Conservation (phyloP, 257 asterid species). For the Parsonsia alboflavescens region DNA sequence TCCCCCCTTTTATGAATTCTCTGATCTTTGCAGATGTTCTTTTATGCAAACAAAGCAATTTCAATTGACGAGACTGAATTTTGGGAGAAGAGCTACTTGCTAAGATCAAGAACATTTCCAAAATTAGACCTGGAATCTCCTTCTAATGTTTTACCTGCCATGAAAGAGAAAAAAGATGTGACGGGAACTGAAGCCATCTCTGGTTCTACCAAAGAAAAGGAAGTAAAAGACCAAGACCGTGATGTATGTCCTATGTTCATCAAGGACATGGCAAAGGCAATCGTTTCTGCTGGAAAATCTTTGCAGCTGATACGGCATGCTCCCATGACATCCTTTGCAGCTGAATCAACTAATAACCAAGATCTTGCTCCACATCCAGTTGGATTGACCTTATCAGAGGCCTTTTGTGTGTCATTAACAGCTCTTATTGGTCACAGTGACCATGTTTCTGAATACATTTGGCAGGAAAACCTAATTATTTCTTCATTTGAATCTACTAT, state of each 20-base stretch:
- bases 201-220: constrained; percentile 41
- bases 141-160: constrained; percentile 32
- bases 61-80: constrained; percentile 83
- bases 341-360: constrained; percentile 30
- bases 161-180: constrained; percentile 33
- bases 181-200: constrained; percentile 45
- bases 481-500: constrained; percentile 32
- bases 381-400: constrained; percentile 87
- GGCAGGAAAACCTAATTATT: constrained; percentile 39
- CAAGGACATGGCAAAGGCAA: constrained; percentile 65
- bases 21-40: constrained; percentile 66
- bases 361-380: constrained; percentile 35
- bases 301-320: constrained; percentile 83
- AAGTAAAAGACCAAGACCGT: constrained; percentile 39
- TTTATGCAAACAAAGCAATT: constrained; percentile 63
- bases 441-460: constrained; percentile 55
- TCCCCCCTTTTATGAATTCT: not conserved
- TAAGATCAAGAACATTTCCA: constrained; percentile 40
- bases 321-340: constrained; percentile 45
- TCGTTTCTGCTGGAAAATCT: constrained; percentile 94
- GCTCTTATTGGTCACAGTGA: constrained; percentile 80
- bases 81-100: constrained; percentile 95
- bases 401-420: constrained; percentile 69
- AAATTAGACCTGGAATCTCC: constrained; percentile 31
- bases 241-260: constrained; percentile 77